A percentile compares a stretch with the other conserved stretches of the same genome.
These are phyloP conservation scores for Ceratobasidium sp. DNA, from an alignment of 1,284 basidiomycete genomes.

Conservation along the genomic window DNA sequence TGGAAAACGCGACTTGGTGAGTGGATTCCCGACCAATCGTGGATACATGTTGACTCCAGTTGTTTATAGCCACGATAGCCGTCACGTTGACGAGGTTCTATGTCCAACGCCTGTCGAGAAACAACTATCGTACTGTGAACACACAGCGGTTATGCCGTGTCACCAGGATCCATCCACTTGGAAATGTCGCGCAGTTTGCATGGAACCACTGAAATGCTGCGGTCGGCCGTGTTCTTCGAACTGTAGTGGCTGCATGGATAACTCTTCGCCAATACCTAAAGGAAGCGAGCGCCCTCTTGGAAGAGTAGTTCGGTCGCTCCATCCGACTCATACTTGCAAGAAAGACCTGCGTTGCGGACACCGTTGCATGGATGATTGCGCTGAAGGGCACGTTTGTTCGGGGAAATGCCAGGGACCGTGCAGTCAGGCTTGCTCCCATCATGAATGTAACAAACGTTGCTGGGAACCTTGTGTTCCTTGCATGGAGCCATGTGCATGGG, in stretches of 20 bases:
- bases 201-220: constrained; percentile 66
- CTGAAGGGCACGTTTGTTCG: constrained; percentile 66
- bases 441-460: constrained; percentile 65
- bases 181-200: constrained; percentile 65
- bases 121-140: constrained; percentile 69
- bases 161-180: constrained; percentile 60
- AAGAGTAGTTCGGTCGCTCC: constrained; percentile 56
- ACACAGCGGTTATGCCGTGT: constrained; percentile 65
- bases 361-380: constrained; percentile 65
- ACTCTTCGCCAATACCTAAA: constrained; percentile 58
- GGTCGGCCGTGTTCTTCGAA: constrained; percentile 66
- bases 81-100: not conserved
- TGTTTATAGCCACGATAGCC: not conserved
- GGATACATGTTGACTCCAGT: not conserved
- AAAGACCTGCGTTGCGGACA: constrained; percentile 71
- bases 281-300: constrained; percentile 53
- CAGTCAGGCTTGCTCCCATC: constrained; percentile 70
- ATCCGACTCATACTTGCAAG: constrained; percentile 67
- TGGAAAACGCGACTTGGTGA: constrained; percentile 67
- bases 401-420: constrained; percentile 64
- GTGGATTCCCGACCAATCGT: constrained; percentile 50
- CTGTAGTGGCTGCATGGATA: constrained; percentile 67
- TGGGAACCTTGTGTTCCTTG: constrained; percentile 73
- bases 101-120: constrained; percentile 66
- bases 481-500: constrained; percentile 71